Evolutionary conservation across 495 filamentous ascomycete species (phyloP), one percentile per base, ranked within the genome.

Genomic region (Hypoxylon subgilvum): DNA sequence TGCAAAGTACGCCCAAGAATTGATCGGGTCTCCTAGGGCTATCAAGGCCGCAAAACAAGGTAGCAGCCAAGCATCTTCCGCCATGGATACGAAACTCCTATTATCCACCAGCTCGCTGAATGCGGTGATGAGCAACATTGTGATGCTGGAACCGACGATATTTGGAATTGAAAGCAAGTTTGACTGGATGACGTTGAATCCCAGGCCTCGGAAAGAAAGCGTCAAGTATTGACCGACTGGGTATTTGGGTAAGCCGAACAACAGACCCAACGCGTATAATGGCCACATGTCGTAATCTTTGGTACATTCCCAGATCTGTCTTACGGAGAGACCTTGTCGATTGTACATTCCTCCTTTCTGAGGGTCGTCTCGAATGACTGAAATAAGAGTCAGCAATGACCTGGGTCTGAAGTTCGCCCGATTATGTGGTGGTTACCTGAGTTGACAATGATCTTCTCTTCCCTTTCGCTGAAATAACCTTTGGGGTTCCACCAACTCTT

Each of bases 401-500:
- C 18, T 22, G 23, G 1, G 32, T 19, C 17, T 23, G 31, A 13
- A 6, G 32, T 27, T n/a, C n/a, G 7, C 6, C 42, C 30, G 8
- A 16, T 18, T 51, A n/a, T 10, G 14, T 9, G 31, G 7, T 8
- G 13, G 45, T 44, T 30, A 65, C 62, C 62, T 2, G 88, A 83
- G 52, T 89, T 92, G 6, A 89, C 86, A n/a, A 92, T 82, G 49
- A 91, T 88, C n/a, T 73, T 78, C 61, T 85, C 82, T 63, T 89
- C 85, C 2, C 61, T 74, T 39, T 87, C 85, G 3, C 68, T 82
- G 66, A 90, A 90, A 82, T 86, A 90, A 4, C 88, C 88, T 10
- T 88, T 78, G 51, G 62, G 62, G 12, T 65, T 65, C 62, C 62
- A 82, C 68, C 78, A 76, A 31, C 82, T 86, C 16, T 76, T 77